Conservation (phyloP, 2,329 filamentous ascomycete species). For the Arachnopeziza araneosa region DNA sequence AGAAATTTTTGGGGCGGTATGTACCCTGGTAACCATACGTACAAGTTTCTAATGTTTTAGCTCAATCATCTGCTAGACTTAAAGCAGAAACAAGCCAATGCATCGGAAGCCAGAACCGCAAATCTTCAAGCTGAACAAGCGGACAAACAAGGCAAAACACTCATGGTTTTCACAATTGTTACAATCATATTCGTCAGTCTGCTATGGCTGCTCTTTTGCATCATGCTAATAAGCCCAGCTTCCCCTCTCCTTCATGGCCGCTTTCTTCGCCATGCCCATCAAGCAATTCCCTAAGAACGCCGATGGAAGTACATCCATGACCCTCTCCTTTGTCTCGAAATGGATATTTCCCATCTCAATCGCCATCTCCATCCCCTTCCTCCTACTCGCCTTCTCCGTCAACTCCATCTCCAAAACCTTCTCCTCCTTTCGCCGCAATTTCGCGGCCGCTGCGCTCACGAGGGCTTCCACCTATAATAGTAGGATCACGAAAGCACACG, state of each 20-base stretch:
- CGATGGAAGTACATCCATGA: not conserved
- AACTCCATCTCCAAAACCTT: not conserved
- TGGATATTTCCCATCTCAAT: constrained; percentile 1
- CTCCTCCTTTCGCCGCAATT: not conserved
- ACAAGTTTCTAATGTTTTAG: not conserved
- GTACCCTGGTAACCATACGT: not conserved
- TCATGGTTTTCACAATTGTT: constrained; percentile 6
- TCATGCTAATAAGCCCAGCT: not conserved
- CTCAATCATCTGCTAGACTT: constrained; percentile 8
- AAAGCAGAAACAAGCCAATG: constrained; percentile 12
- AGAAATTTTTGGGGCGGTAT: constrained; percentile 2
- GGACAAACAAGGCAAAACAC: constrained; percentile 4
- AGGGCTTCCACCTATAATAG: too few species aligned
- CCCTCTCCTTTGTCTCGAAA: not conserved
- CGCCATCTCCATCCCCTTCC: not conserved
- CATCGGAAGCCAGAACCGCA: constrained; percentile 2
- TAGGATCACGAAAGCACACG: too few species aligned
- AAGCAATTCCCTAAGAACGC: not conserved
- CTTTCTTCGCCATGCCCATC: not conserved
- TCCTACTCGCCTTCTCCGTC: constrained; percentile 2
- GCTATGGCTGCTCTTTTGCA: not conserved
- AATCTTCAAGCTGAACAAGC: constrained; percentile 1
- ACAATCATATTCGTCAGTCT: constrained; percentile 7
- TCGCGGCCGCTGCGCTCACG: not conserved
- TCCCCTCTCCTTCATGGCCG: constrained; percentile 1